Evolutionary conservation across 129 eudicot species (phyloP), one percentile per base, ranked within the genome.

Genomic region (Sambucus nigra): DNA sequence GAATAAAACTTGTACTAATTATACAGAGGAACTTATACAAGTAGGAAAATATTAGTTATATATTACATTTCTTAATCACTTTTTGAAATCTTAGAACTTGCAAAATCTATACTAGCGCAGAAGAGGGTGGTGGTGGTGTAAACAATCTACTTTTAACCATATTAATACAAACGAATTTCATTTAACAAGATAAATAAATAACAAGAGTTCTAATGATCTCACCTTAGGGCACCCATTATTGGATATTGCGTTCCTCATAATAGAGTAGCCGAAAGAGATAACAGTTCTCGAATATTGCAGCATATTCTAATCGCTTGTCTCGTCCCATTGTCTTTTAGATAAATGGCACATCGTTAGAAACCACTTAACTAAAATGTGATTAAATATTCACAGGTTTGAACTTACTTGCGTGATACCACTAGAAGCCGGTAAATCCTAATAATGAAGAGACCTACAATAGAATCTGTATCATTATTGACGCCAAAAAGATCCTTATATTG

Each of bases 371-470:
- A 51, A 22, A 26, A 48, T 22, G 42, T 25, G n/a, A 68, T 24
- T 18, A 25, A 52, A 16, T 20, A 24, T 18, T 39, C 49, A 53
- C 38, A 55, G 40, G 41, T 55, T 2, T 53, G 33, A 47, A 68
- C 94, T 86, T 79, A 85, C 99, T 75, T 91, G 99, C 99, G 86
- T 91, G 50, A 85, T 80, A 48, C 99, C 99, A 62, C 99, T 91
- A 57, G 99, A 86, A 57, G 73, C 89, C 21, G 99, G 99, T 60
- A 91, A 72, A 69, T 91, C 99, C 99, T 91, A 66, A 47, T 42
- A 58, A 72, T 70, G 32, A 69, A 41, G 53, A 40, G 60, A 64
- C 55, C n/a, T 21, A 39, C 39, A 57, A 35, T 47, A 33, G 11
- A 15, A 42, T 72, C 49, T 71, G 65, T 60, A 21, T 49, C 48